phyloP scores from a whole-genome alignment of 192 early-diverging fungal genomes.

The Coemansia furcata region DNA sequence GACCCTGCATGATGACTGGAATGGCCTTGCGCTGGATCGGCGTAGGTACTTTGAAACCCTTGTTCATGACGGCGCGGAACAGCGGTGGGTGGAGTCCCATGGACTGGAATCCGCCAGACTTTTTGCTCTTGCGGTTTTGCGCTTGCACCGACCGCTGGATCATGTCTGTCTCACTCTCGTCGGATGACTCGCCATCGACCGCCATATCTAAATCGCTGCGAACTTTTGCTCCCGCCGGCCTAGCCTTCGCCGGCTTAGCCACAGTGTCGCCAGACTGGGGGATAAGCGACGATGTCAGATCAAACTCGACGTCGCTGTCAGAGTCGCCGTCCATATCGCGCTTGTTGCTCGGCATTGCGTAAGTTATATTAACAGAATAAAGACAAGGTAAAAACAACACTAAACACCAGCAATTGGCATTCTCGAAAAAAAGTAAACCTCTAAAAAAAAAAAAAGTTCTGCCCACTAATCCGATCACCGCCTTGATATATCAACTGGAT shows the following conservation, averaged over 20 bases:
- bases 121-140: conserved; percentile 89
- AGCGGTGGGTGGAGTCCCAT: conserved; percentile 88
- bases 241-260: conserved; percentile 7
- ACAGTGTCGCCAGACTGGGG: conserved; percentile 22
- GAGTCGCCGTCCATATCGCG: conserved; percentile 11
- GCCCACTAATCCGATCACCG: neutral
- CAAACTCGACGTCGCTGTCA: conserved; percentile 50
- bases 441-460: conserved; percentile 1
- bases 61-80: conserved; percentile 84
- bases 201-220: neutral
- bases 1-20: conserved; percentile 85
- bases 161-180: conserved; percentile 35
- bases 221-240: neutral
- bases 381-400: neutral
- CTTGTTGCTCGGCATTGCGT: conserved; percentile 11
- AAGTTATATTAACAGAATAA: neutral
- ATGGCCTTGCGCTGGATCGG: conserved; percentile 97
- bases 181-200: conserved; percentile 2
- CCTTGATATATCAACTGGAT: neutral
- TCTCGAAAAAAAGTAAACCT: neutral
- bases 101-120: conserved; percentile 96
- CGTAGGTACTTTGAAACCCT: conserved; percentile 97
- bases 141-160: conserved; percentile 45
- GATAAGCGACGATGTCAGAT: conserved; percentile 50
- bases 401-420: neutral